Base-by-base conservation (phyloP, 2,329 filamentous ascomycete species). In the Lecanicillium sp. region DNA sequence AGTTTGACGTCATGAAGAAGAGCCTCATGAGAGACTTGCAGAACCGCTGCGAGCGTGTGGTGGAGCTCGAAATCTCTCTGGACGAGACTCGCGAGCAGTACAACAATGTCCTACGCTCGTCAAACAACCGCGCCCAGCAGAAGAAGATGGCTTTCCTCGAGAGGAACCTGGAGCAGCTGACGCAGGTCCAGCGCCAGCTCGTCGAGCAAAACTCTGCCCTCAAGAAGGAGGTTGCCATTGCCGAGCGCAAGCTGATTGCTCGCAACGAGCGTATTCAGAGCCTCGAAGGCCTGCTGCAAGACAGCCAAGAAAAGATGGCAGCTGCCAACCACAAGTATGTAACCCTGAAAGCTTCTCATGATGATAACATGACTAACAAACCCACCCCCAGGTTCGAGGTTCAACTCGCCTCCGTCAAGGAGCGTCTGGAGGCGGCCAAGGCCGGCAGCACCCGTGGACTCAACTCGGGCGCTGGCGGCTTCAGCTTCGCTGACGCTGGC, bases 141-240 rank as follows among this genome's bases (percentile, higher is more conserved):
- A 98, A 98, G 86, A 98, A 98, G 80, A 97, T 98, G 87, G 94
- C 93, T 14, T 98, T 98, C 78, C 73, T 98, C 43, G 93, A 98
- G 74, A 86, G 93, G 63, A 98, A 98, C 65, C 81, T 98, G 33
- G 93, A 98, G 71, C 93, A 98, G 69, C 78, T 98, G 47, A 98
- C 93, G 3, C 89, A 95, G 62, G 93, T 98, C 46, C 93, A 98
- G 70, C 83, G 93, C 48, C 93, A 98, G 70, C 83, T 98, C 11
- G 93, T 98, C 26, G 93, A 98, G 73, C 93, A 98, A 69, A 98
- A 98, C 70, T 88, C 88, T 58, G 86, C 85, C 54, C 76, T 98
- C 61, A 98, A 98, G 83, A 97, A 98, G 76, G 93, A 98, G 70
- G 93, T 98, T 48, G 93, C 93, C 48, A 98, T 98, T 63, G 93